phyloP scores from a whole-genome alignment of 2,329 filamentous ascomycete genomes.

The Stachybotrys chartarum region DNA sequence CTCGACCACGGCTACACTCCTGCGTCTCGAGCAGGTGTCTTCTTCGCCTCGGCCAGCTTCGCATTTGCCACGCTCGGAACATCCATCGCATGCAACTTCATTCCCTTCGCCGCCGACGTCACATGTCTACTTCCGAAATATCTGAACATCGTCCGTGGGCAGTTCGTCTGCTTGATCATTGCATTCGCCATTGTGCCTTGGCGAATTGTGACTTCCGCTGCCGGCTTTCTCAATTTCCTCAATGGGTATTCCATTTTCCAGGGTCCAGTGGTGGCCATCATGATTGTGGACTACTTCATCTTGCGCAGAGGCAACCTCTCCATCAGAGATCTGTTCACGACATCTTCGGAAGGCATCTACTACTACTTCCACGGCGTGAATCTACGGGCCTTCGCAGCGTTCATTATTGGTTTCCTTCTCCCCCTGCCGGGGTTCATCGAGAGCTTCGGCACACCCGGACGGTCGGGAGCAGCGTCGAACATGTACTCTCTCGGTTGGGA shows the following conservation, averaged over 20 bases:
- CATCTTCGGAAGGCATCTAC: neutral
- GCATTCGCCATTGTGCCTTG: neutral
- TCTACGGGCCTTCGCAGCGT: slow-evolving; percentile 44
- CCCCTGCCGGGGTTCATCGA: neutral
- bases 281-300: neutral
- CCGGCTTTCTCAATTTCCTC: slow-evolving; percentile 34
- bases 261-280: slow-evolving; percentile 33
- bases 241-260: slow-evolving; percentile 48
- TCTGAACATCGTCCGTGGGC: neutral
- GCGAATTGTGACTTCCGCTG: neutral
- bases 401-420: slow-evolving; percentile 36
- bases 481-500: neutral
- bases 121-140: neutral
- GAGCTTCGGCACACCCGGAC: neutral
- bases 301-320: neutral
- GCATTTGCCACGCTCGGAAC: neutral
- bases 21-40: slow-evolving; percentile 21
- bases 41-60: slow-evolving; percentile 21
- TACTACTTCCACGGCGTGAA: neutral
- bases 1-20: slow-evolving; percentile 25
- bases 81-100: neutral
- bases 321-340: neutral
- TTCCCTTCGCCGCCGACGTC: neutral
- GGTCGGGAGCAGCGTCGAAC: neutral
- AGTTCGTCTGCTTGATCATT: neutral